Conservation (phyloP, 371 early-diverging fungal genomes). For the Mucor indicus region DNA sequence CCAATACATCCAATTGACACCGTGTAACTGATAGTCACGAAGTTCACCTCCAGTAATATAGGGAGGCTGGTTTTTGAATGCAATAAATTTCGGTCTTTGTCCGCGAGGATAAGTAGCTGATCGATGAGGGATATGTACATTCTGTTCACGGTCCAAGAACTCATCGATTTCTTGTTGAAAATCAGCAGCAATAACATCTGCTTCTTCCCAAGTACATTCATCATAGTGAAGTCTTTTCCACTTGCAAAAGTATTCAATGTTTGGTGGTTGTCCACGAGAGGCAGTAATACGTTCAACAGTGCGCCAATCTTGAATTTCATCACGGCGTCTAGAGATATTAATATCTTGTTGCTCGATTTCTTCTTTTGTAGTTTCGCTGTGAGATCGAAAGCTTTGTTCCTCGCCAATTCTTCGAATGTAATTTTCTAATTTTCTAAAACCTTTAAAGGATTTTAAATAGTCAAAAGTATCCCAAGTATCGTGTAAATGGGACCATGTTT, state of each 20-base stretch:
- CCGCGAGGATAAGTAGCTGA: constrained; percentile 53
- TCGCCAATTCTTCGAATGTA: constrained; percentile 71
- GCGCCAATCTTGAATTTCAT: constrained; percentile 78
- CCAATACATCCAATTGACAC: constrained; percentile 99
- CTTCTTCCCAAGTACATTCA: constrained; percentile 90
- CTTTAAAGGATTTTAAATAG: constrained; percentile 71
- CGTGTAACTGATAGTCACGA: constrained; percentile 96
- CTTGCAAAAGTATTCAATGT: constrained; percentile 84
- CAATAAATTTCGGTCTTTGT: constrained; percentile 74
- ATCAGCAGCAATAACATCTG: constrained; percentile 57
- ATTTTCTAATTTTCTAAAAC: constrained; percentile 89
- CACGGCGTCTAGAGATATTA: constrained; percentile 77
- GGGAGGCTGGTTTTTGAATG: constrained; percentile 75
- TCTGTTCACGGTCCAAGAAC: constrained; percentile 78
- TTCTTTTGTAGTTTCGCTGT: constrained; percentile 74
- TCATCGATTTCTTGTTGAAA: constrained; percentile 81
- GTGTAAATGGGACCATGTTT: constrained; percentile 85
- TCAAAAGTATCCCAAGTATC: constrained; percentile 86
- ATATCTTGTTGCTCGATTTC: constrained; percentile 87
- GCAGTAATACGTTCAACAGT: constrained; percentile 89
- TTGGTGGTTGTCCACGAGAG: constrained; percentile 44
- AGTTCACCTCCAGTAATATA: constrained; percentile 89
- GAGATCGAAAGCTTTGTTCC: constrained; percentile 58
- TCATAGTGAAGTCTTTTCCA: constrained; percentile 89
- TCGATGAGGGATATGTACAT: constrained; percentile 66